Evolutionary conservation across 2,329 filamentous ascomycete species (phyloP).

Genomic region (Fusarium piperis): DNA sequence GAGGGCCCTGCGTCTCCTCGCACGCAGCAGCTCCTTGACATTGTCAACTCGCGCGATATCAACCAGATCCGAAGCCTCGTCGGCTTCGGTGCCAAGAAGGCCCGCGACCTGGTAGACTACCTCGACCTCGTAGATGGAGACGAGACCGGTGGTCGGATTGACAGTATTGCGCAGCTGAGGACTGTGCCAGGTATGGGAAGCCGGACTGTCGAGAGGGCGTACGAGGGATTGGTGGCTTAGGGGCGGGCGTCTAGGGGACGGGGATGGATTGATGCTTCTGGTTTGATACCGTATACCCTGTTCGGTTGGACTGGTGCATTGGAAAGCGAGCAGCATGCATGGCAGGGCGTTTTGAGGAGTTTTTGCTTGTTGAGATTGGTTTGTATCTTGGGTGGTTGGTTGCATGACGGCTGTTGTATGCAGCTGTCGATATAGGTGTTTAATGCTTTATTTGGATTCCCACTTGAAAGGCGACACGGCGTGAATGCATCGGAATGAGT

Average conservation of each 20-base stretch:
- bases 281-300: slow-evolving; percentile 38
- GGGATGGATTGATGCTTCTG: slow-evolving; percentile 29
- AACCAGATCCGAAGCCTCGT: slow-evolving; percentile 72
- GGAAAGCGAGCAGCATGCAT: slow-evolving; percentile 16
- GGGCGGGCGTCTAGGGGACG: not conserved
- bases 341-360: slow-evolving; percentile 33
- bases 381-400: slow-evolving; percentile 18
- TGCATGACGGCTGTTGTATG: slow-evolving; percentile 33
- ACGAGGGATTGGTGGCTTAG: slow-evolving; percentile 55
- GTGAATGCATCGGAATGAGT: not conserved
- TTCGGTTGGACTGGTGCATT: slow-evolving; percentile 33
- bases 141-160: slow-evolving; percentile 53
- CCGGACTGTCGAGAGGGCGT: slow-evolving; percentile 65
- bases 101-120: slow-evolving; percentile 67
- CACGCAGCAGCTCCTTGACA: slow-evolving; percentile 70
- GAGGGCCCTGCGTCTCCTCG: slow-evolving; percentile 61
- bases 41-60: slow-evolving; percentile 78
- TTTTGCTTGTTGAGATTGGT: slow-evolving; percentile 21
- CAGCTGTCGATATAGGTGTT: slow-evolving; percentile 16
- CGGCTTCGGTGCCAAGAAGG: slow-evolving; percentile 79
- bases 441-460: slow-evolving; percentile 13
- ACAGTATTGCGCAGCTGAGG: slow-evolving; percentile 61
- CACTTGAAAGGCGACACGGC: not conserved
- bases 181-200: slow-evolving; percentile 67
- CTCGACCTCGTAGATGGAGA: slow-evolving; percentile 57